Evolutionary conservation across 2,329 filamentous ascomycete species (phyloP).

Genomic region (Aphanocladium album): DNA sequence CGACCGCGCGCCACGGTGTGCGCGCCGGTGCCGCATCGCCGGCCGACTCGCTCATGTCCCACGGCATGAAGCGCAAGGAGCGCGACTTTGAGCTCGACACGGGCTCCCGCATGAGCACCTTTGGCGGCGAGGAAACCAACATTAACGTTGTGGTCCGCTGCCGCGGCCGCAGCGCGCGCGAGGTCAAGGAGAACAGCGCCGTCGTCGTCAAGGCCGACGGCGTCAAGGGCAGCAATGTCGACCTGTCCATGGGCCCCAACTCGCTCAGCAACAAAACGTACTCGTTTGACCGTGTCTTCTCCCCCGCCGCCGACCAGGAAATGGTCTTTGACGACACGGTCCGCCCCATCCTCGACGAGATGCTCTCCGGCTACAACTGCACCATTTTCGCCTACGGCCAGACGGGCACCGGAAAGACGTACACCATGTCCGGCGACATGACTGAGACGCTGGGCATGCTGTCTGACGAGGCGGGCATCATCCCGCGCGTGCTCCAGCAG

Average conservation of each 20-base stretch:
- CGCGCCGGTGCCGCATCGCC: constrained; percentile 56
- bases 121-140: constrained; percentile 69
- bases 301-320: constrained; percentile 84
- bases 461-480: constrained; percentile 89
- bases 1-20: constrained; percentile 21
- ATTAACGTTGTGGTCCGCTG: constrained; percentile 97
- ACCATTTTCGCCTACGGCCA: constrained; percentile 99
- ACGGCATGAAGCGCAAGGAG: constrained; percentile 76
- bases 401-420: constrained; percentile 96
- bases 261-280: constrained; percentile 95
- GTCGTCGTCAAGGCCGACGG: constrained; percentile 86
- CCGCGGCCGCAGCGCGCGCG: constrained; percentile 84
- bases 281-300: constrained; percentile 95
- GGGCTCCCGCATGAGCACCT: constrained; percentile 9
- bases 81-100: constrained; percentile 69
- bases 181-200: constrained; percentile 89
- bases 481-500: constrained; percentile 82
- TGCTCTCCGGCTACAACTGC: constrained; percentile 92
- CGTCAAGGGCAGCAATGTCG: constrained; percentile 77
- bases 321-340: constrained; percentile 97
- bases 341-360: constrained; percentile 89
- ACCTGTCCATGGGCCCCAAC: constrained; percentile 87
- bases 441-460: constrained; percentile 77
- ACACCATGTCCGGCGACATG: constrained; percentile 99
- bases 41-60: constrained; percentile 56